phyloP scores from a whole-genome alignment of 306 rosid species.

The Gillenia trifoliata region DNA sequence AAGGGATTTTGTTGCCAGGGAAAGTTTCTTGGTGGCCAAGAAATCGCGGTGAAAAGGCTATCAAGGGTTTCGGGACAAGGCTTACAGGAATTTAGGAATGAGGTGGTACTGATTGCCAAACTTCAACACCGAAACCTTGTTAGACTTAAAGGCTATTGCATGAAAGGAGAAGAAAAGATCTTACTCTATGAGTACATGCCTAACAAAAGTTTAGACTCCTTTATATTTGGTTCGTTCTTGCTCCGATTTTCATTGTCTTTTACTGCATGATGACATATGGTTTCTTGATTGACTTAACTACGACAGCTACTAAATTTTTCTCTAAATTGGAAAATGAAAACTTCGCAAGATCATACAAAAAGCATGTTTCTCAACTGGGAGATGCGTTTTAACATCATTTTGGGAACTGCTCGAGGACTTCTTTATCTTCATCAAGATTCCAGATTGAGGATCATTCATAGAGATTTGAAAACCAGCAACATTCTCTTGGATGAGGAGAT shows the following conservation, averaged over 20 bases:
- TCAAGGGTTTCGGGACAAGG: slow-evolving; percentile 70
- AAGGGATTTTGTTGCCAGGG: slow-evolving; percentile 33
- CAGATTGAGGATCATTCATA: slow-evolving; percentile 63
- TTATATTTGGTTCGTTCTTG: slow-evolving; percentile 57
- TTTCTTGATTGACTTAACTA: background rate
- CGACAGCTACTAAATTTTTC: background rate
- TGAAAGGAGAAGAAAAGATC: slow-evolving; percentile 66
- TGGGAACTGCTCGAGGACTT: slow-evolving; percentile 68
- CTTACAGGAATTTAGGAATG: slow-evolving; percentile 60
- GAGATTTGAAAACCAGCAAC: slow-evolving; percentile 62
- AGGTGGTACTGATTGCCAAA: slow-evolving; percentile 64
- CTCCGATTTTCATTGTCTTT: background rate
- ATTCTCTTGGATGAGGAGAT: slow-evolving; percentile 56
- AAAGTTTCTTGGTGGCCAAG: slow-evolving; percentile 46
- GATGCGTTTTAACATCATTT: slow-evolving; percentile 50
- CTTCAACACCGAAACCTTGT: slow-evolving; percentile 76
- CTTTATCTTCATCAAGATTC: slow-evolving; percentile 76
- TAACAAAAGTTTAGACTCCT: slow-evolving; percentile 56
- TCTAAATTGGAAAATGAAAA: slow-evolving; percentile 1
- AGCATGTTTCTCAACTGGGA: slow-evolving; percentile 42
- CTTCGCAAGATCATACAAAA: slow-evolving; percentile 34
- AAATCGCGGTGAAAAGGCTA: slow-evolving; percentile 65
- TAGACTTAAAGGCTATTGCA: slow-evolving; percentile 61
- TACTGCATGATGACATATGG: too few species aligned
- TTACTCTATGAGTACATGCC: slow-evolving; percentile 70